phyloP scores from a whole-genome alignment of 2,329 filamentous ascomycete species.

The Paecilomyces niveus region DNA sequence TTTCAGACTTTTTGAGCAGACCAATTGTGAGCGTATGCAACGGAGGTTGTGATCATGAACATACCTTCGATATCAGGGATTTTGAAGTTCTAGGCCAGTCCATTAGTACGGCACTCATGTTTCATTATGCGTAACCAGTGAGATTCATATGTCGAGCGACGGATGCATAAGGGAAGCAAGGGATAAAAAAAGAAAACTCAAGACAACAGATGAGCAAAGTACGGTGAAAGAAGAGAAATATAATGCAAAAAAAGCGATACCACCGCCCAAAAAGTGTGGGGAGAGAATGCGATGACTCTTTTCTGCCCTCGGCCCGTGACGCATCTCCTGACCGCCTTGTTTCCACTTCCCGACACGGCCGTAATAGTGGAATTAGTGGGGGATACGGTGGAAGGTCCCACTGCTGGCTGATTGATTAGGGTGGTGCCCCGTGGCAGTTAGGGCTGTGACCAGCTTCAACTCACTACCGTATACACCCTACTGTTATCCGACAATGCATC shows the following conservation, averaged over 20 bases:
- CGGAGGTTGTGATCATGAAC: neutral
- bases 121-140: conserved; percentile 15
- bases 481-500: no score
- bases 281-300: neutral
- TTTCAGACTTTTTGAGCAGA: neutral
- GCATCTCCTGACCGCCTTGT: neutral
- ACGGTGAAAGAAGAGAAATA: neutral
- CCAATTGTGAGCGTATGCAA: neutral
- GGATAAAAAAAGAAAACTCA: neutral
- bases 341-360: neutral
- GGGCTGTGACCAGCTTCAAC: no score
- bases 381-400: no score
- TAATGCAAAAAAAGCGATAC: neutral
- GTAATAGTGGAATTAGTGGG: no score
- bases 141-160: conserved; percentile 4
- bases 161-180: conserved; percentile 9
- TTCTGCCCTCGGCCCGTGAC: neutral
- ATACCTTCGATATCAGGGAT: conserved; percentile 22
- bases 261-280: neutral
- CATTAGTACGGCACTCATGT: conserved; percentile 29
- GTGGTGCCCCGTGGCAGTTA: no score
- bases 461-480: no score
- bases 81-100: conserved; percentile 23
- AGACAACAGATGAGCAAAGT: neutral
- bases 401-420: neutral